Evolutionary conservation across 257 asterid species (phyloP).

Genomic region (Plantago ovata): DNA sequence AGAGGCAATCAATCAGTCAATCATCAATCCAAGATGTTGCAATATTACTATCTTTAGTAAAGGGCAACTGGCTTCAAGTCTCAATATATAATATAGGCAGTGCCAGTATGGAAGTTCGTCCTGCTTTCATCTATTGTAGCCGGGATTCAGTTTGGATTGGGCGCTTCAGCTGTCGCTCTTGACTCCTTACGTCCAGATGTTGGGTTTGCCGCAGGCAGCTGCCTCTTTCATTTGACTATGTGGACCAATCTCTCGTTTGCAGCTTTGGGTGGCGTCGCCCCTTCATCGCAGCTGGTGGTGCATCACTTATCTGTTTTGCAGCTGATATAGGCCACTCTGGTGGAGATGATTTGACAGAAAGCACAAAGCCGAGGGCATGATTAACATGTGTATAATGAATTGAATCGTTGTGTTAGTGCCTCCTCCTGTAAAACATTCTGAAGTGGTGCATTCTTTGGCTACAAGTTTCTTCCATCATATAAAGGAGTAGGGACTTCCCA

Average conservation of each 20-base stretch:
- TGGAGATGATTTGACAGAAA: conserved; percentile 30
- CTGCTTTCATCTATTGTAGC: conserved; percentile 45
- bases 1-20: no score
- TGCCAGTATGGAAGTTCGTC: conserved; percentile 16
- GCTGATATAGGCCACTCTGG: conserved; percentile 34
- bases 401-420: no score
- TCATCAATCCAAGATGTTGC: no score
- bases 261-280: conserved; percentile 50
- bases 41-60: no score
- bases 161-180: conserved; percentile 54
- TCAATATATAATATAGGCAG: no score
- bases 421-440: no score
- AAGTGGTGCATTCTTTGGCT: no score
- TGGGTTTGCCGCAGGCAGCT: conserved; percentile 38
- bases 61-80: no score
- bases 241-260: conserved; percentile 47
- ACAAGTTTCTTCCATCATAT: no score
- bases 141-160: conserved; percentile 52
- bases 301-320: conserved; percentile 40
- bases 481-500: no score
- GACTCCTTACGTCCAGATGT: conserved; percentile 45
- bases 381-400: no score
- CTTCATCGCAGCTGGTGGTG: conserved; percentile 29
- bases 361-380: conserved; percentile 25
- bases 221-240: conserved; percentile 49